These are phyloP conservation scores for Polychytrium aggregatum DNA, from an alignment of 192 early-diverging fungal species.

Conservation along the genomic window DNA sequence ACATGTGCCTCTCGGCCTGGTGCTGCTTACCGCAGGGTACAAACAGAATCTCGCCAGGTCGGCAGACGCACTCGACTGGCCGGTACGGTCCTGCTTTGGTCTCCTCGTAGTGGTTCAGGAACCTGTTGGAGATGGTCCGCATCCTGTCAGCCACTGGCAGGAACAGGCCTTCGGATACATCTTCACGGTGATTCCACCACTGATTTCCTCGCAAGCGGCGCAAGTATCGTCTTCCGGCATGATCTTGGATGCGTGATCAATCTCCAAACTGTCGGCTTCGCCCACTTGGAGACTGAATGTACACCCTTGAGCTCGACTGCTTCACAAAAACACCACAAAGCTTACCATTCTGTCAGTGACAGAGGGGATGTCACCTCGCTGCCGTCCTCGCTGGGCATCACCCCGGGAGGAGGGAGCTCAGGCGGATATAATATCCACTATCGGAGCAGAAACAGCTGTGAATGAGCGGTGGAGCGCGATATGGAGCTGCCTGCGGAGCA, in stretches of 20 bases:
- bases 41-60: slow-evolving; percentile 57
- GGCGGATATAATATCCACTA: slow-evolving; percentile 62
- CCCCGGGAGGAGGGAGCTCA: slow-evolving; percentile 53
- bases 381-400: slow-evolving; percentile 52
- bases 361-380: slow-evolving; percentile 60
- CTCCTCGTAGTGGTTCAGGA: slow-evolving; percentile 46
- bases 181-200: too few species aligned
- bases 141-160: too few species aligned
- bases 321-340: not conserved
- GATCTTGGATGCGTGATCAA: too few species aligned
- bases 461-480: not conserved
- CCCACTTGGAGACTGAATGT: too few species aligned
- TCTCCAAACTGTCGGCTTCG: too few species aligned
- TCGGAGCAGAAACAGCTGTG: not conserved
- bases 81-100: slow-evolving; percentile 21
- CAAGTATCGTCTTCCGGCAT: too few species aligned
- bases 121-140: too few species aligned
- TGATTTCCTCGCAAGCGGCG: too few species aligned
- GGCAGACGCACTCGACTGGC: slow-evolving; percentile 50
- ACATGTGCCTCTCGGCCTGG: too few species aligned
- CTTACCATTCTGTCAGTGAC: slow-evolving; percentile 54
- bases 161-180: too few species aligned
- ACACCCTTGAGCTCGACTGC: not conserved
- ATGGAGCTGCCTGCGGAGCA: too few species aligned
- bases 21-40: slow-evolving; percentile 51